These are phyloP conservation scores for Claviceps humidiphila DNA, from an alignment of 2,329 filamentous ascomycete genomes.

Conservation along the genomic window DNA sequence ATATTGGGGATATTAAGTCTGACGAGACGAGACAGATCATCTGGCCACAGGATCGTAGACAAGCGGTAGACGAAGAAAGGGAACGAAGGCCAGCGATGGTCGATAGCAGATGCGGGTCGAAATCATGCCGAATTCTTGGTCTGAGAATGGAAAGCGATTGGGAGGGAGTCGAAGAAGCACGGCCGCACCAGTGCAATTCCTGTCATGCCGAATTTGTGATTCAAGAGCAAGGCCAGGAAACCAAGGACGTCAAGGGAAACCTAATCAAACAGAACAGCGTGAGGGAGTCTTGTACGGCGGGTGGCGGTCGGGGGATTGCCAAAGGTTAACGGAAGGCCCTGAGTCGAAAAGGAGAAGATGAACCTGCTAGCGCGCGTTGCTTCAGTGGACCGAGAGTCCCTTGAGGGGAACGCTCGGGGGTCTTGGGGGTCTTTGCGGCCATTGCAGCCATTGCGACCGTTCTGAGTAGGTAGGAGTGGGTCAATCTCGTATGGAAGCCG, in stretches of 20 bases:
- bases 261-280: background rate
- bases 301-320: background rate
- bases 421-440: background rate
- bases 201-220: background rate
- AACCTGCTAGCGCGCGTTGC: background rate
- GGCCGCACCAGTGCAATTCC: background rate
- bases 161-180: background rate
- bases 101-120: background rate
- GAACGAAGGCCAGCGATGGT: background rate
- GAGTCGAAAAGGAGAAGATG: conserved; percentile 4
- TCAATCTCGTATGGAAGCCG: too few relatives aligned
- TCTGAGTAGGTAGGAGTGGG: too few relatives aligned
- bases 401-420: background rate
- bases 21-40: background rate
- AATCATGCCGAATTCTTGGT: background rate
- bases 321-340: background rate
- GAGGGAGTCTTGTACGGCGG: background rate
- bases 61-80: background rate
- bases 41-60: background rate
- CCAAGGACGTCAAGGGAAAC: background rate
- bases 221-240: background rate
- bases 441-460: too few relatives aligned
- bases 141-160: background rate
- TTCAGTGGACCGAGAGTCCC: background rate
- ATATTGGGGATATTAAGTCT: background rate